Evolutionary conservation across 169 alveolate species (phyloP).

Genomic region (Cryptosporidium xiaoi): DNA sequence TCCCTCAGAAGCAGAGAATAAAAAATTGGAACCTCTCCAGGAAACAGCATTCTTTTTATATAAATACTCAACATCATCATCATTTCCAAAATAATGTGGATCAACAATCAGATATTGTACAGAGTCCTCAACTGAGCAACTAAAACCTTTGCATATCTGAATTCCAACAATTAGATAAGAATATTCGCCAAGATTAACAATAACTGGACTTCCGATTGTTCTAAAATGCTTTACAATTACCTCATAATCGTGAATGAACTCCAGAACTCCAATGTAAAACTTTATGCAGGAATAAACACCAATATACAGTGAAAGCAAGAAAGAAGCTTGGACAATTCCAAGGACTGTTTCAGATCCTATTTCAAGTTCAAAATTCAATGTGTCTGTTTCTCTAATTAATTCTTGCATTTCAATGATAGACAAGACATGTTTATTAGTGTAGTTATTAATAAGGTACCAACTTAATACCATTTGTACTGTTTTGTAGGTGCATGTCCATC

Average conservation of each 20-base stretch:
- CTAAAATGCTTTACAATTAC: conserved; percentile 78
- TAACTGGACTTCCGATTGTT: conserved; percentile 78
- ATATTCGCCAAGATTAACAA: conserved; percentile 81
- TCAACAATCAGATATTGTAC: conserved; percentile 82
- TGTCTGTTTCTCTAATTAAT: conserved; percentile 77
- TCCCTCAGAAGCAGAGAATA: conserved; percentile 79
- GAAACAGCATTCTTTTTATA: conserved; percentile 78
- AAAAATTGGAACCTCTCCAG: conserved; percentile 81
- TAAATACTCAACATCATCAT: conserved; percentile 70
- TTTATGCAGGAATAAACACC: conserved; percentile 77
- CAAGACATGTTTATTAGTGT: conserved; percentile 77
- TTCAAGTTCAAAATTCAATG: conserved; percentile 61
- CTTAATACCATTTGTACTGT: conserved; percentile 82
- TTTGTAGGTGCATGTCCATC: conserved; percentile 85
- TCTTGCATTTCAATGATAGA: conserved; percentile 77
- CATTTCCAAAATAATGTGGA: conserved; percentile 83
- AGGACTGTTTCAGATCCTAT: conserved; percentile 81
- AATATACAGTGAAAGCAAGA: conserved; percentile 79
- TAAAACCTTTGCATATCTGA: conserved; percentile 77
- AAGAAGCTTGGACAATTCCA: conserved; percentile 83
- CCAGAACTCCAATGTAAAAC: conserved; percentile 76
- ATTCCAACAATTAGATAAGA: conserved; percentile 81
- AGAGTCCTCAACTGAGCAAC: conserved; percentile 40
- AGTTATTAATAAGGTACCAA: conserved; percentile 81
- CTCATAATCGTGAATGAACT: conserved; percentile 77